phyloP scores from a whole-genome alignment of 306 rosid genomes.

The Prunus padus region DNA sequence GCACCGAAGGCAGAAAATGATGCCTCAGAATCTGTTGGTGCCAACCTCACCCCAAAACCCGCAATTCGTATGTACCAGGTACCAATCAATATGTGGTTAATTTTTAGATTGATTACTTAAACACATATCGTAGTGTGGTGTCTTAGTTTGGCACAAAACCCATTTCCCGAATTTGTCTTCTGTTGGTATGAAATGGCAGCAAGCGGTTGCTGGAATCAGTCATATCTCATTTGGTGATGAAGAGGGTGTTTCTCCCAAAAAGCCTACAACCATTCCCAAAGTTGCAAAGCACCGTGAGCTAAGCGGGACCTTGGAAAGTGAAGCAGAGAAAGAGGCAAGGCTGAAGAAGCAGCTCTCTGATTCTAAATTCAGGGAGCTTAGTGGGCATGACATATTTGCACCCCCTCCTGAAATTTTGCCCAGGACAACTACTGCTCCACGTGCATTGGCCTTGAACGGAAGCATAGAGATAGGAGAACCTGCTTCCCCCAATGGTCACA shows the following conservation, averaged over 20 bases:
- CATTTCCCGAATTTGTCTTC: conserved; percentile 16
- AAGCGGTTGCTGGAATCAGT: conserved; percentile 82
- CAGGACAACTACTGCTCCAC: conserved; percentile 61
- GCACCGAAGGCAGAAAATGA: conserved; percentile 61
- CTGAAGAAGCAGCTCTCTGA: conserved; percentile 87
- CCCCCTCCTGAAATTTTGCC: conserved; percentile 99
- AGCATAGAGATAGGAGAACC: conserved; percentile 77
- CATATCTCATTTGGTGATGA: conserved; percentile 94
- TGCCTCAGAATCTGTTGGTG: conserved; percentile 52
- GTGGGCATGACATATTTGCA: conserved; percentile 94
- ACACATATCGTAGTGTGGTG: background rate
- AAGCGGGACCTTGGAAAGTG: conserved; percentile 87
- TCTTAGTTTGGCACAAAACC: background rate
- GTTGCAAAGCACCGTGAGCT: conserved; percentile 98
- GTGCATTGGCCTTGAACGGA: conserved; percentile 74
- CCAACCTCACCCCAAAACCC: conserved; percentile 51
- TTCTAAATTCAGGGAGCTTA: conserved; percentile 90
- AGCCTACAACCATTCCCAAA: conserved; percentile 73
- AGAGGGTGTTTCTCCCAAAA: conserved; percentile 69
- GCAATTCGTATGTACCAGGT: conserved; percentile 97
- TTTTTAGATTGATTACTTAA: background rate
- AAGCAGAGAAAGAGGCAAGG: conserved; percentile 61
- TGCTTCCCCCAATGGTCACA: conserved; percentile 43
- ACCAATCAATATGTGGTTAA: conserved; percentile 16
- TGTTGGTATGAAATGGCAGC: conserved; percentile 51